Evolutionary conservation across 2,329 filamentous ascomycete species (phyloP), one percentile per base, ranked within the genome.

Genomic region (Cladophialophora psammophila): DNA sequence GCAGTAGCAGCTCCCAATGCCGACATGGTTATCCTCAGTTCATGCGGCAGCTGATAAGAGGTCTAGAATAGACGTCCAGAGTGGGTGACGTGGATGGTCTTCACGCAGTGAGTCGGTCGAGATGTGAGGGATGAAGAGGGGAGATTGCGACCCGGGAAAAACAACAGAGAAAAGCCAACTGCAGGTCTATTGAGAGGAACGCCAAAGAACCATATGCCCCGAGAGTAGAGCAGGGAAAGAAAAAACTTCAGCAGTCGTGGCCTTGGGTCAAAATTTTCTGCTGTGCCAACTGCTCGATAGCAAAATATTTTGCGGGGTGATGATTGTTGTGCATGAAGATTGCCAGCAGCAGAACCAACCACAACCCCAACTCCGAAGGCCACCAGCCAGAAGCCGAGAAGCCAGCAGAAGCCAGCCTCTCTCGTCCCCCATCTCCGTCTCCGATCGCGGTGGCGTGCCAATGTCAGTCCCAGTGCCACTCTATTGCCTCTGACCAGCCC

Each of bases 11-110:
- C 70, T 67, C 67, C 67, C 35, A 71, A 61, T 57, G 69, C 60
- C 63, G 72, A 71, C 72, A 74, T 73, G 18, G 36, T 67, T 40
- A 26, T 12, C n/a, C 36, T 60, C 54, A 68, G 35, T 12, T 70
- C 71, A 73, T 74, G 72, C 72, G 72, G 72, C 72, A 74, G 71
- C 69, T 72, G 63, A 36, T 34, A 59, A 57, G 38, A 45, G 35
- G 12, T 53, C 6, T 32, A 31, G 38, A 40, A 15, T 54, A 48
- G 32, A 35, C 48, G 58, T 57, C n/a, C 12, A 31, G 58, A 36
- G 54, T n/a, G 35, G 34, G 53, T 20, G 60, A 55, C 18, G 50
- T 48, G 35, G 18, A 54, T 48, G 32, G 58, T 56, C 15, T 20
- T 40, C 32, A 56, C 61, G 38, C 26, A 31, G 18, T 20, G 9